Evolutionary conservation across 1,284 basidiomycete genomes (phyloP).

Genomic region (Apiotrichum veenhuisii): DNA sequence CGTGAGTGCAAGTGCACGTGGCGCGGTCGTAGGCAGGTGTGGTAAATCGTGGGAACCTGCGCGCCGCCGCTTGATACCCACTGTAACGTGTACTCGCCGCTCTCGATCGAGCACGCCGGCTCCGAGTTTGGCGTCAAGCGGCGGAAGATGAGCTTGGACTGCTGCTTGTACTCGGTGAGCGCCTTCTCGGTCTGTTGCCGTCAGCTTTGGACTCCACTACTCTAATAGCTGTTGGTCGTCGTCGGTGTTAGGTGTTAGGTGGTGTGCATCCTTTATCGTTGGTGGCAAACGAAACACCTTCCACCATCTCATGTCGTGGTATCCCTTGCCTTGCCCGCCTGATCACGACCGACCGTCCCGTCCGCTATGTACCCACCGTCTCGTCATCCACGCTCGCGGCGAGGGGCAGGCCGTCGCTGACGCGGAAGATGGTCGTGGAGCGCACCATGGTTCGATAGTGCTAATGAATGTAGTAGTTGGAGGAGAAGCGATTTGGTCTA

Average conservation of each 20-base stretch:
- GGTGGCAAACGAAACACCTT: no score
- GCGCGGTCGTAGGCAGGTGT: no score
- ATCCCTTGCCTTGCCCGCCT: no score
- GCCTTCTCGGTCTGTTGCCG: conserved; percentile 74
- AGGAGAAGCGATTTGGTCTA: not conserved
- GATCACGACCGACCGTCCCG: not conserved
- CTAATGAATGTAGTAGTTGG: not conserved
- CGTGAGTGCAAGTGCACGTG: not conserved
- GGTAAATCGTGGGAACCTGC: no score
- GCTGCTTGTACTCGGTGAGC: conserved; percentile 96
- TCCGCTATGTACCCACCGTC: conserved; percentile 57
- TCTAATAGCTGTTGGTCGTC: no score
- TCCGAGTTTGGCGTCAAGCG: conserved; percentile 90
- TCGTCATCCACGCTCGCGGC: conserved; percentile 95
- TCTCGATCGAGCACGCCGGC: conserved; percentile 94
- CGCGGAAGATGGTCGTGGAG: conserved; percentile 84
- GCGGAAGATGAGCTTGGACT: conserved; percentile 93
- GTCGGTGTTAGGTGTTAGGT: no score
- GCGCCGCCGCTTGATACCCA: no score
- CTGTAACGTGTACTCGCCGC: conserved; percentile 91
- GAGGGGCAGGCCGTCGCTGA: conserved; percentile 84
- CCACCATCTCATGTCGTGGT: no score
- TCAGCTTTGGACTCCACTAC: no score
- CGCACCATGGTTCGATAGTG: conserved; percentile 65
- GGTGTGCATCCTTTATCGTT: no score